Conservation (phyloP, 75 land plant species). For the Selaginella tamariscina region DNA sequence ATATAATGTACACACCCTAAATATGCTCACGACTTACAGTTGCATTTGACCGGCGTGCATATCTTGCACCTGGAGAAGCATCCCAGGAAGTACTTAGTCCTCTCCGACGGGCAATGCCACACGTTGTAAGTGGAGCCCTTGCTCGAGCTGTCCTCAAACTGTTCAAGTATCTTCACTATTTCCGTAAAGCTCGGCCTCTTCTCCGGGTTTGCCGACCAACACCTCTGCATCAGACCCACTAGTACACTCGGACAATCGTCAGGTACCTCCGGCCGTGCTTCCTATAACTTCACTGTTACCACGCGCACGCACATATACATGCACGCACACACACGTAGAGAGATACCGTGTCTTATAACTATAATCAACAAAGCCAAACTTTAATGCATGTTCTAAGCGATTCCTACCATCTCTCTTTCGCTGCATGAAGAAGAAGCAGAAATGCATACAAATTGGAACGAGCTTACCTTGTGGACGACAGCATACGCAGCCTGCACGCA, state of each 20-base stretch:
- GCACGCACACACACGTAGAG: too few relatives aligned
- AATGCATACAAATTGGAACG: not conserved
- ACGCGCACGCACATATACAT: too few relatives aligned
- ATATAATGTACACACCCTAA: too few relatives aligned
- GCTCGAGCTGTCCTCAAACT: conserved; percentile 28
- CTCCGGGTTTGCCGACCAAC: conserved; percentile 60
- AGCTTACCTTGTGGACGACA: conserved; percentile 48
- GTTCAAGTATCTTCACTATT: conserved; percentile 50
- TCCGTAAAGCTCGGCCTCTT: conserved; percentile 56
- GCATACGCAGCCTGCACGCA: conserved; percentile 67
- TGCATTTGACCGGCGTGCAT: not conserved
- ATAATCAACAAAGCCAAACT: too few relatives aligned
- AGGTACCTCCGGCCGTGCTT: conserved; percentile 62
- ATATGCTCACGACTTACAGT: too few relatives aligned
- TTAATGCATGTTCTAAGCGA: too few relatives aligned
- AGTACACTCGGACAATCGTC: conserved; percentile 45
- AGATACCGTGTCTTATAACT: too few relatives aligned
- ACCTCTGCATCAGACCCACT: conserved; percentile 39
- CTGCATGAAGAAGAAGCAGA: not conserved
- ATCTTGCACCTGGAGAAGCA: conserved; percentile 34
- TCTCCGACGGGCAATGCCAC: conserved; percentile 26
- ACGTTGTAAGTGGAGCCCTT: conserved; percentile 40
- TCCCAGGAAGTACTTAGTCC: conserved; percentile 10
- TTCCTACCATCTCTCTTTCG: not conserved
- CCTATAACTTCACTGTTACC: conserved; percentile 25